phyloP scores from a whole-genome alignment of 768 basidiomycete species.

The Russula griseocarnosa region DNA sequence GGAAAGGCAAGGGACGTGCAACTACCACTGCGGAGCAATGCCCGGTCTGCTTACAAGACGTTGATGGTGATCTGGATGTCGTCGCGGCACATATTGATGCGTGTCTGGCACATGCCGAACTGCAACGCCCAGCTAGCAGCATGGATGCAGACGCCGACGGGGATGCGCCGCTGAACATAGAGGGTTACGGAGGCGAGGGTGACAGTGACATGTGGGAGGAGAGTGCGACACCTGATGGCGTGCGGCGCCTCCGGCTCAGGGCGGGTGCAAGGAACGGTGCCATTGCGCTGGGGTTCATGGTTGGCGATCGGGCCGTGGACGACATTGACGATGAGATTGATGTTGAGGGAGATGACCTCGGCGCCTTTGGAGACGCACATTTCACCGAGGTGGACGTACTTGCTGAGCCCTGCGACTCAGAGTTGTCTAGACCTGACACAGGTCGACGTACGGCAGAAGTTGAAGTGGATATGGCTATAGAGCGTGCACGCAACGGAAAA shows the following conservation, averaged over 20 bases:
- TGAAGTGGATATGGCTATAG: conserved; percentile 45
- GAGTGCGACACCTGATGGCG: conserved; percentile 34
- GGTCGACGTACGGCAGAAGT: conserved; percentile 31
- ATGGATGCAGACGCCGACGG: conserved; percentile 37
- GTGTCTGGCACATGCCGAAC: conserved; percentile 58
- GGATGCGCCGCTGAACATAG: conserved; percentile 30
- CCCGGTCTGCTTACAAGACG: conserved; percentile 58
- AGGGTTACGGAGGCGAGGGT: conserved; percentile 30
- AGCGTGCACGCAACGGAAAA: conserved; percentile 50
- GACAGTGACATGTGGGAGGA: conserved; percentile 40
- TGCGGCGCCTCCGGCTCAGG: conserved; percentile 12
- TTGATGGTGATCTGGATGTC: conserved; percentile 67
- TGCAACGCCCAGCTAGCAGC: neutral
- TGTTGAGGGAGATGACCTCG: conserved; percentile 72
- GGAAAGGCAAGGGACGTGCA: conserved; percentile 28
- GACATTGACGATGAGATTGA: conserved; percentile 81
- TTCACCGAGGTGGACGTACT: conserved; percentile 74
- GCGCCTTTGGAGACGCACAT: conserved; percentile 62
- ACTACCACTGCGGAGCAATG: conserved; percentile 42
- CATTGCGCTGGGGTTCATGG: conserved; percentile 51
- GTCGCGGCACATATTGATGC: conserved; percentile 79
- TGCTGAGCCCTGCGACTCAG: conserved; percentile 4
- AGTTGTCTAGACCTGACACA: conserved; percentile 9
- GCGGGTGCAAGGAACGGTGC: conserved; percentile 6
- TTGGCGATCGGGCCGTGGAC: conserved; percentile 49